A percentile compares a stretch with the other conserved stretches of the same genome.
Evolutionary conservation across 2,329 filamentous ascomycete species (phyloP).

Genomic region (Alternaria ethzedia): DNA sequence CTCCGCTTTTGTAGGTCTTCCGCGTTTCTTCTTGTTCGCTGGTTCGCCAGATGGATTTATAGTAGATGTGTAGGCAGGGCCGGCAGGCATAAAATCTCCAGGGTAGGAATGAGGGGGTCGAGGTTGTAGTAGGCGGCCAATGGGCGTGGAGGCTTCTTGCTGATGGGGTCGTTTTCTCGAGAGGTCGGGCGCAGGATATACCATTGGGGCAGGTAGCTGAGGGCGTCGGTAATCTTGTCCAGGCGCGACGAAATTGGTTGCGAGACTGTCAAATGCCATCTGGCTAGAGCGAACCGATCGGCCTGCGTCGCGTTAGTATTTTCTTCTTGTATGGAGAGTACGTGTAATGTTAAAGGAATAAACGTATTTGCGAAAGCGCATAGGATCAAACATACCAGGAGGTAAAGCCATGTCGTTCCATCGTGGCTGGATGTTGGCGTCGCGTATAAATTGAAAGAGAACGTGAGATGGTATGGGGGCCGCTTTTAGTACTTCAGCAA

Average conservation of each 20-base stretch:
- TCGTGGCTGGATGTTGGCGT: slow-evolving; percentile 52
- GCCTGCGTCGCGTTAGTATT: slow-evolving; percentile 31
- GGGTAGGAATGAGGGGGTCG: slow-evolving; percentile 49
- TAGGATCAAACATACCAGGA: slow-evolving; percentile 49
- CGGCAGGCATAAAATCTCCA: slow-evolving; percentile 36
- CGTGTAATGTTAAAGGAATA: neutral
- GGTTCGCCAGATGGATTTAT: slow-evolving; percentile 43
- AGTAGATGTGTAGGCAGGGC: slow-evolving; percentile 37
- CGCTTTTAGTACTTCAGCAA: slow-evolving; percentile 61
- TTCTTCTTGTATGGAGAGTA: neutral
- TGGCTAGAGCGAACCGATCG: slow-evolving; percentile 48
- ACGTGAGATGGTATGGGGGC: slow-evolving; percentile 52
- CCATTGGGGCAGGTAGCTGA: slow-evolving; percentile 36
- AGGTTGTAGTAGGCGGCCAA: slow-evolving; percentile 54
- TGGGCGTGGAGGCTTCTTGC: slow-evolving; percentile 39
- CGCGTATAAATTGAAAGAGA: slow-evolving; percentile 53
- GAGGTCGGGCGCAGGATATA: slow-evolving; percentile 41
- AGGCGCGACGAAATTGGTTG: slow-evolving; percentile 24
- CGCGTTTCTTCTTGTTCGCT: slow-evolving; percentile 55
- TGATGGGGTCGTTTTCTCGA: slow-evolving; percentile 46
- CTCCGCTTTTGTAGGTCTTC: slow-evolving; percentile 57
- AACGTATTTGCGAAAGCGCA: neutral
- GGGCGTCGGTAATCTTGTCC: slow-evolving; percentile 39
- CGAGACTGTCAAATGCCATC: slow-evolving; percentile 42
- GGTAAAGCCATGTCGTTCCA: slow-evolving; percentile 60